Evolutionary conservation across 2,329 filamentous ascomycete genomes (phyloP), one percentile per base, ranked within the genome.

Genomic region (Fusarium equiseti): DNA sequence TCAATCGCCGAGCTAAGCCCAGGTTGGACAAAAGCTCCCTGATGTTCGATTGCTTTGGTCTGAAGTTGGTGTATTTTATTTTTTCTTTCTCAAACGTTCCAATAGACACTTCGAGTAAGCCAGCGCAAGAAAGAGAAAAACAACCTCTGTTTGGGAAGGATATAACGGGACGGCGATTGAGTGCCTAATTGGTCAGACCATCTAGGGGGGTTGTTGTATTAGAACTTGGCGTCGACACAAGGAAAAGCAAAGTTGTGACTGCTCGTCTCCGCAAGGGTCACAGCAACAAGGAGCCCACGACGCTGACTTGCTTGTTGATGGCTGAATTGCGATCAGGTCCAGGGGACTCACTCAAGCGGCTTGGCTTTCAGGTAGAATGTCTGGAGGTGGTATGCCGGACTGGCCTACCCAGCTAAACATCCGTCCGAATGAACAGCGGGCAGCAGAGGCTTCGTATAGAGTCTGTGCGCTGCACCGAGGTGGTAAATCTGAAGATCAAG

Each of bases 211-310:
- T 54, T 53, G 58, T 22, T 51, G 12, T 46, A 26, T 51, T 64
- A n/a, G 49, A 40, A 26, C 49, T 52, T 52, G 63, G 58, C 38
- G 54, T 71, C 53, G 48, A 57, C 57, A 60, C 49, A 62, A 51
- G 66, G 66, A 72, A 75, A 72, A 75, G 73, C 68, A 72, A 74
- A 61, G 61, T 61, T 73, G 48, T 73, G 71, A 69, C 62, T 67
- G 58, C 66, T 75, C 64, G 63, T 70, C 63, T 70, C 45, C 29
- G 50, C 43, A 44, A 58, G 53, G 66, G 66, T 66, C 66, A 65
- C 49, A 49, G 66, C 49, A 50, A 55, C 61, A 61, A 62, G 48
- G 61, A 73, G 43, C 57, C 66, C 49, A 51, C 62, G 59, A 57
- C 31, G 46, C 53, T 57, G 57, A 56, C 63, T 68, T 64, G 53